Conservation (phyloP, 2,329 filamentous ascomycete genomes). For the Rhinocladiella similis region DNA sequence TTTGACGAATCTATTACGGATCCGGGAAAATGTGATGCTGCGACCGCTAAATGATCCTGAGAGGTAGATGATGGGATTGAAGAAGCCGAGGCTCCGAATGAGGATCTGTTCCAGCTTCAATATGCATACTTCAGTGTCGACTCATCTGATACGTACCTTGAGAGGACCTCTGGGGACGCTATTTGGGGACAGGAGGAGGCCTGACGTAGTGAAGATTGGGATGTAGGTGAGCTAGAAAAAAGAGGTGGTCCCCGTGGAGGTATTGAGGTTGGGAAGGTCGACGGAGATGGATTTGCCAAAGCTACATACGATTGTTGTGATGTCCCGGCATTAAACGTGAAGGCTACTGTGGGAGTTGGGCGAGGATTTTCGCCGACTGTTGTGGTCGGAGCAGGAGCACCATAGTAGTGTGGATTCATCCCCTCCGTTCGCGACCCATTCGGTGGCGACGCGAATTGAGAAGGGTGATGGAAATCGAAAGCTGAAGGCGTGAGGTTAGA, state of each 20-base stretch:
- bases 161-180: neutral
- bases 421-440: slow-evolving; percentile 7
- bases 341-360: neutral
- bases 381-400: neutral
- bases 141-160: neutral
- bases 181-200: neutral
- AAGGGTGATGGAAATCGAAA: slow-evolving; percentile 1
- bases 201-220: too few species aligned
- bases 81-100: neutral
- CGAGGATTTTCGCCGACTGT: neutral
- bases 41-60: neutral
- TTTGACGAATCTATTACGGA: neutral
- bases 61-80: neutral
- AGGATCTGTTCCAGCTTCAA: neutral
- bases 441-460: slow-evolving; percentile 6
- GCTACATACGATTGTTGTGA: neutral
- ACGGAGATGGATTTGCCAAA: neutral
- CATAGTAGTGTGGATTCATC: slow-evolving; percentile 10
- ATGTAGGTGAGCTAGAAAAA: too few species aligned
- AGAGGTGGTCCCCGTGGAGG: neutral
- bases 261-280: neutral
- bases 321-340: neutral
- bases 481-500: slow-evolving; percentile 3
- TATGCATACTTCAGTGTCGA: neutral
- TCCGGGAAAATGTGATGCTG: neutral